Base-by-base conservation (phyloP, 129 eudicot species). In the Flaveria robusta region DNA sequence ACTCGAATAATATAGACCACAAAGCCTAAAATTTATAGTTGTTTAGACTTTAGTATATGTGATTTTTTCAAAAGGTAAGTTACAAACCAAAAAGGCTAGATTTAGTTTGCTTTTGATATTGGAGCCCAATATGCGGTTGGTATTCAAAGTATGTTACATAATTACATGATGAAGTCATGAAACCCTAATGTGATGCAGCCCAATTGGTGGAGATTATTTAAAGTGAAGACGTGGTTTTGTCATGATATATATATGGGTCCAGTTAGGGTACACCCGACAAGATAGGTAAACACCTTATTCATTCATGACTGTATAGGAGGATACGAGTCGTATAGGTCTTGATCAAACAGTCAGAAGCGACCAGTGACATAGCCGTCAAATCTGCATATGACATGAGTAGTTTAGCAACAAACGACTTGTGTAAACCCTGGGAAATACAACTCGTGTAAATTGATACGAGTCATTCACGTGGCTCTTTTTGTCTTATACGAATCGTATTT, bases 61-160 rank as follows among this genome's bases (percentile, higher is more conserved):
- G 7, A 15, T 15, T 14, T 14, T 2, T 13, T 14, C 2, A 14
- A 46, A 46, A 46, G 51, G 16, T 16, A 50, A 50, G 55, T 50
- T 50, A 50, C 15, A 15, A 49, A 49, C 4, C 2, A 10, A 15
- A 3, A 16, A 50, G 19, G 8, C 2, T 50, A 19, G 39, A 18
- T 67, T 76, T 46, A 43, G 78, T 8, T 23, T 41, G 75, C 77
- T 55, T 54, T 68, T 24, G 19, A 68, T 31, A 52, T 34, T 68
- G 59, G 59, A 77, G 75, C 81, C 81, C 68, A 77, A 77, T 54
- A 15, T 41, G 74, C 27, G 68, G 81, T 77, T 46, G 37, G 49
- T 45, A 10, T 68, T 68, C 20, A 77, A 52, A 42, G 75, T 29
- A 47, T 26, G 18, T 52, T n/a, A 50, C 56, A 50, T 50, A 14